Percentiles rank a stretch among this genome's conserved stretches.
Evolutionary conservation across 176 grass and related monocot genomes (phyloP).

Genomic region (Chrysopogon serrulatus): DNA sequence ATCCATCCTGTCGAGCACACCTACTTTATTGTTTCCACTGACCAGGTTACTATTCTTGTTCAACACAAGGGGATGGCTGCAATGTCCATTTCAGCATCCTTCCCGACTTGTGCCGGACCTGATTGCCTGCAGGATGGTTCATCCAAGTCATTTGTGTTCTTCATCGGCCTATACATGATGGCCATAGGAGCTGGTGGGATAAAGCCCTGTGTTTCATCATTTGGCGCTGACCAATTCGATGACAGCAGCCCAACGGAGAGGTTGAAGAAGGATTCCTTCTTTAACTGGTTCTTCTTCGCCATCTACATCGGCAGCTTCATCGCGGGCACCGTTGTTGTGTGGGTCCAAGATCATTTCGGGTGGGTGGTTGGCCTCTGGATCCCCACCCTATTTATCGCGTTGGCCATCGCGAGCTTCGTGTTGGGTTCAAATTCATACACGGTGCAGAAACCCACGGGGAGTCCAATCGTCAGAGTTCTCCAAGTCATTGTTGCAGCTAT

Average conservation of each 20-base stretch:
- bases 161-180: conserved; percentile 69
- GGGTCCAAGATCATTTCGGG: conserved; percentile 76
- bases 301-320: conserved; percentile 76
- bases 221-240: conserved; percentile 84
- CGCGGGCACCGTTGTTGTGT: conserved; percentile 63
- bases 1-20: not conserved
- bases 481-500: conserved; percentile 56
- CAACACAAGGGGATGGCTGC: conserved; percentile 58
- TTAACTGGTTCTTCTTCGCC: conserved; percentile 89
- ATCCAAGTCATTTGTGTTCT: conserved; percentile 41
- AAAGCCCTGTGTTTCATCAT: conserved; percentile 74
- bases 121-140: conserved; percentile 13
- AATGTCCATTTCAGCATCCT: conserved; percentile 72
- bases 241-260: conserved; percentile 39
- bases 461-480: conserved; percentile 52
- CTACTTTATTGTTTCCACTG: not conserved
- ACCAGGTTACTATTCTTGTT: conserved; percentile 12
- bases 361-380: conserved; percentile 75
- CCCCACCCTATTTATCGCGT: conserved; percentile 62
- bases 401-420: conserved; percentile 70
- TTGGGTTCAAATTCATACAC: conserved; percentile 53
- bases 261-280: conserved; percentile 57
- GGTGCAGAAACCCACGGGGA: conserved; percentile 64
- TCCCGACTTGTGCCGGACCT: conserved; percentile 3
- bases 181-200: conserved; percentile 68